Base-by-base conservation (phyloP, 1,139 yeast genomes). In the Protomyces lactucae-debilis region DNA sequence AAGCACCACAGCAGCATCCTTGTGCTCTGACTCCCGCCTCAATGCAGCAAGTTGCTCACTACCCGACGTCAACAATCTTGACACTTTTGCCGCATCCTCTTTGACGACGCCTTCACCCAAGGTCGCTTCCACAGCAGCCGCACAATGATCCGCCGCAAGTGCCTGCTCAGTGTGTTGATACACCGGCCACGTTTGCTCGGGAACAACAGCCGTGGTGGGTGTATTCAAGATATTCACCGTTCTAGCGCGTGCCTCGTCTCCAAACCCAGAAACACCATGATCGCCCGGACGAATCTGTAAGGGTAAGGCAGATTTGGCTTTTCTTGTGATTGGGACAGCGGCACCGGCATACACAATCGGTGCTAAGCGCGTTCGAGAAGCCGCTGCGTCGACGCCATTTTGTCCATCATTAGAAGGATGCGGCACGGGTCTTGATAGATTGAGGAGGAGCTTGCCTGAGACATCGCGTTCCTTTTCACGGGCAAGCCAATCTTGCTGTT, bases 221-320 rank as follows among this genome's bases (percentile, higher is more conserved):
- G 52, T 59, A 10, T 46, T 21, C 35, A 54, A n/a, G n/a, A 59
- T 59, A 51, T 52, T 59, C 36, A 52, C 55, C 21, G 48, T 43
- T 18, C 23, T 10, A 10, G 14, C 23, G 5, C 48, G 25, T 3
- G 23, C 48, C 8, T 43, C 48, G 3, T 39, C 43, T 4, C 48
- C 48, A 43, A 43, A 43, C 14, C 23, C 48, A 18, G 23, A 21
- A 4, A 18, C 48, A 16, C 18, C 48, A n/a, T 18, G 23, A 2
- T 18, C 48, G 21, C 23, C 18, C 2, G 23, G 23, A 16, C 28
- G 48, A n/a, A 43, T 43, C 16, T 43, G 48, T 21, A 43, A 10
- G 18, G 48, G 48, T 21, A 43, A 10, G 4, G 21, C 25, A 16
- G 48, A 16, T 8, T 18, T n/a, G 4, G 48, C 9, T 12, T 21